Conservation (phyloP, 805 yeast genomes). For the Candida nitratophila region DNA sequence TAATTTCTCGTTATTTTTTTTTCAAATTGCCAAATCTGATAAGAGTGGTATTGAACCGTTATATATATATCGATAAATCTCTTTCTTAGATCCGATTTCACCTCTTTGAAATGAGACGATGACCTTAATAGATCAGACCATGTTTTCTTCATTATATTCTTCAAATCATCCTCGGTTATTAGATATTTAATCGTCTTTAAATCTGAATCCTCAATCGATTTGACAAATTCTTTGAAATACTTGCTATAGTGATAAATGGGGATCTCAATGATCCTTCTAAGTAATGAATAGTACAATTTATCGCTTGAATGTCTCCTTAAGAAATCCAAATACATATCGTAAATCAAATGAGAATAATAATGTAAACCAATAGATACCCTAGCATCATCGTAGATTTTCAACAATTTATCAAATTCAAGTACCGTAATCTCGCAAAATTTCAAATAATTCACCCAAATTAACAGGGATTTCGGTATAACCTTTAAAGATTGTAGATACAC, state of each 20-base stretch:
- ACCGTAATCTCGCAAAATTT: slow-evolving; percentile 28
- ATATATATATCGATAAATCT: slow-evolving; percentile 45
- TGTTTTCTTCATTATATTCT: slow-evolving; percentile 7
- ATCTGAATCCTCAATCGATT: slow-evolving; percentile 27
- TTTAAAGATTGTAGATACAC: slow-evolving; percentile 34
- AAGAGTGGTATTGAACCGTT: slow-evolving; percentile 46
- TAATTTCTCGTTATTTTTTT: slow-evolving; percentile 30
- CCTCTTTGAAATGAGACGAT: slow-evolving; percentile 16
- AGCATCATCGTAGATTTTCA: slow-evolving; percentile 37
- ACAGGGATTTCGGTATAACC: slow-evolving; percentile 35
- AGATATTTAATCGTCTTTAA: slow-evolving; percentile 19
- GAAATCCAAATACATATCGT: slow-evolving; percentile 41
- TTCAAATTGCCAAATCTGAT: slow-evolving; percentile 45
- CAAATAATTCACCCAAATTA: slow-evolving; percentile 46
- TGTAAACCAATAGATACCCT: slow-evolving; percentile 44
- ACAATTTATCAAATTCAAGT: slow-evolving; percentile 24
- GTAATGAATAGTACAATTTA: slow-evolving; percentile 32
- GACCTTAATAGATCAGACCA: slow-evolving; percentile 20
- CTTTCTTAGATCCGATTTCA: slow-evolving; percentile 35
- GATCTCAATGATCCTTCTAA: slow-evolving; percentile 44
- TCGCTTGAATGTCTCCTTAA: slow-evolving; percentile 21
- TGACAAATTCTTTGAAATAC: slow-evolving; percentile 34
- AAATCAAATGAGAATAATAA: slow-evolving; percentile 43
- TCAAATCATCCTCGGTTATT: slow-evolving; percentile 17
- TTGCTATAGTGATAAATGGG: slow-evolving; percentile 49